These are phyloP conservation scores for Russula dissimulans DNA, from an alignment of 768 basidiomycete species.

Conservation along the genomic window DNA sequence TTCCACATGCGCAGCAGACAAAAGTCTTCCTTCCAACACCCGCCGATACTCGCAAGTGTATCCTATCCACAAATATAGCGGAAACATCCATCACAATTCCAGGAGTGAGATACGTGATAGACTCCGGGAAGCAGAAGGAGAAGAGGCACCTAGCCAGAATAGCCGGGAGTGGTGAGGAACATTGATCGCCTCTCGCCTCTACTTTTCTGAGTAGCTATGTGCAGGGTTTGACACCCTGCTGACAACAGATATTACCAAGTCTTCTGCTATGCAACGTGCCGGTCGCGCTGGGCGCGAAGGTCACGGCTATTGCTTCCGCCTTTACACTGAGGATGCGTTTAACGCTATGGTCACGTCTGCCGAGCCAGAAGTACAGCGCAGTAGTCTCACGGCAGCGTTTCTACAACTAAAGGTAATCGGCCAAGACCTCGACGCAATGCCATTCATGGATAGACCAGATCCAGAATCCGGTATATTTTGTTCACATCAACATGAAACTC, in stretches of 20 bases:
- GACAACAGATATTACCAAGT: constrained; percentile 76
- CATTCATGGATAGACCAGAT: constrained; percentile 86
- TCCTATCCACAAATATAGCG: constrained; percentile 95
- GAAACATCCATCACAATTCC: constrained; percentile 98
- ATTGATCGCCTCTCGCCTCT: neutral
- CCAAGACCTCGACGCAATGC: constrained; percentile 70
- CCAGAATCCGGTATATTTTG: constrained; percentile 54
- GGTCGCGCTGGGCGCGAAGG: constrained; percentile 97
- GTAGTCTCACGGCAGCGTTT: constrained; percentile 72
- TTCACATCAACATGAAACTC: neutral
- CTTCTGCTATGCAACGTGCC: constrained; percentile 86
- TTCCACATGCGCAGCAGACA: constrained; percentile 67
- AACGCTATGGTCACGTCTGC: constrained; percentile 51
- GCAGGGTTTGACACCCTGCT: constrained; percentile 83
- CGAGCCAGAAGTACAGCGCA: constrained; percentile 87
- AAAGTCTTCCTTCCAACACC: constrained; percentile 67
- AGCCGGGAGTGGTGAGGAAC: constrained; percentile 52
- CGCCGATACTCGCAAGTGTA: constrained; percentile 72
- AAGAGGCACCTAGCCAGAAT: constrained; percentile 70
- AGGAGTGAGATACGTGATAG: constrained; percentile 90
- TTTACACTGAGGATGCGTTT: constrained; percentile 84
- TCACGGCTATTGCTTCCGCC: constrained; percentile 77
- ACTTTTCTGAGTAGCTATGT: neutral
- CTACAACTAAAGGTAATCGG: constrained; percentile 81
- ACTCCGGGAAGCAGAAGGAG: constrained; percentile 94